Conservation (phyloP, 2,329 filamentous ascomycete genomes). For the Bretziella fagacearum region DNA sequence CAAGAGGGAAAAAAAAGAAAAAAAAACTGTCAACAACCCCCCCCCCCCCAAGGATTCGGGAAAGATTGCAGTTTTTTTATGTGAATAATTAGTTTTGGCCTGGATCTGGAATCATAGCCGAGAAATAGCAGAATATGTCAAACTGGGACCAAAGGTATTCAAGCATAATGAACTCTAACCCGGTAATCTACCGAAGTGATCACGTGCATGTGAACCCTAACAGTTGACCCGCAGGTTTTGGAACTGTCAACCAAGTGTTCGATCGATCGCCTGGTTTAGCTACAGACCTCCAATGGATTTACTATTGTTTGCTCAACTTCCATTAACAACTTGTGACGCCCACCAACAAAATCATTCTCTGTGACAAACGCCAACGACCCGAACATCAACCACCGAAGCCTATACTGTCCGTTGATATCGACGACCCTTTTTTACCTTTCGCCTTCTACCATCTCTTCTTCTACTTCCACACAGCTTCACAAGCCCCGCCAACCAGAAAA, state of each 20-base stretch:
- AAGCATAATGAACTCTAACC: background rate
- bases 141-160: constrained; percentile 5
- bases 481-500: background rate
- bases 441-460: background rate
- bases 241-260: background rate
- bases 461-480: too few relatives aligned
- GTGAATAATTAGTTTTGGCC: constrained; percentile 14
- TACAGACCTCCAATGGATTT: background rate
- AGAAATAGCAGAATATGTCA: background rate
- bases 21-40: too few relatives aligned
- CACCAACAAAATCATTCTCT: background rate
- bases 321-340: background rate
- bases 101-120: background rate
- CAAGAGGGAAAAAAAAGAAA: constrained; percentile 25
- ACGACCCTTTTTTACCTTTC: too few relatives aligned
- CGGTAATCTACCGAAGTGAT: constrained; percentile 7
- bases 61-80: constrained; percentile 32
- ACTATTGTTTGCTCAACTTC: too few relatives aligned
- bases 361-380: background rate
- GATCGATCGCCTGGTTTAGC: constrained; percentile 1
- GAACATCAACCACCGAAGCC: background rate
- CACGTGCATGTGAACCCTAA: constrained; percentile 7
- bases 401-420: too few relatives aligned
- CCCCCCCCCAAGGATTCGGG: constrained; percentile 26
- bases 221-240: background rate